phyloP scores from a whole-genome alignment of 768 basidiomycete genomes.

The Mycena amicta region DNA sequence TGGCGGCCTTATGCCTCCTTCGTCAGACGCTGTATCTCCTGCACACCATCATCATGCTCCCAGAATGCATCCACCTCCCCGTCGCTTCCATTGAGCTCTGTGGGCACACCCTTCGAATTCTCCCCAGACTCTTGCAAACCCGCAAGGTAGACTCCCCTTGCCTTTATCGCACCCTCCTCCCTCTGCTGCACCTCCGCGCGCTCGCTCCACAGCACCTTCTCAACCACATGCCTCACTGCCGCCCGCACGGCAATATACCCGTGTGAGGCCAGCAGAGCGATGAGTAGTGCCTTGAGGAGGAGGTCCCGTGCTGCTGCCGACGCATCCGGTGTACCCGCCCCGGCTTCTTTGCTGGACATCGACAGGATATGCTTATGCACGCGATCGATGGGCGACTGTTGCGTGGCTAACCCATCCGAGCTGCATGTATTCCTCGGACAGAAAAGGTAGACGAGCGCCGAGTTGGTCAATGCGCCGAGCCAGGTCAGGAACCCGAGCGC shows the following conservation, averaged over 20 bases:
- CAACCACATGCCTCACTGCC: slow-evolving; percentile 67
- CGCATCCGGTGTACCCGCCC: slow-evolving; percentile 13
- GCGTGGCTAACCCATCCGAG: slow-evolving; percentile 12
- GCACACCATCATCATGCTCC: slow-evolving; percentile 72
- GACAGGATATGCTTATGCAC: slow-evolving; percentile 33
- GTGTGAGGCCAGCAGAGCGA: slow-evolving; percentile 86
- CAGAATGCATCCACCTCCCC: slow-evolving; percentile 54
- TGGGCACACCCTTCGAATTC: slow-evolving; percentile 23
- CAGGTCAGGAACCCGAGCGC: slow-evolving; percentile 86
- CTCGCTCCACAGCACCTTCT: slow-evolving; percentile 76
- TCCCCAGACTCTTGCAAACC: slow-evolving; percentile 25
- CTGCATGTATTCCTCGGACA: slow-evolving; percentile 32
- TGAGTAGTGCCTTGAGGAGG: slow-evolving; percentile 63
- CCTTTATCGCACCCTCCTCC: slow-evolving; percentile 52
- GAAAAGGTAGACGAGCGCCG: slow-evolving; percentile 91
- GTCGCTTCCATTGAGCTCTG: too few relatives aligned
- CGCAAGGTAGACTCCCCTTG: slow-evolving; percentile 33
- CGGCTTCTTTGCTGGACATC: slow-evolving; percentile 18
- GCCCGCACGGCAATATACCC: slow-evolving; percentile 72
- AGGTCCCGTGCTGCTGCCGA: slow-evolving; percentile 49
- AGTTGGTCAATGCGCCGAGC: slow-evolving; percentile 85
- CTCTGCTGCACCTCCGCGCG: slow-evolving; percentile 66
- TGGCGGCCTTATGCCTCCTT: slow-evolving; percentile 57
- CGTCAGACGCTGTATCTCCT: slow-evolving; percentile 66
- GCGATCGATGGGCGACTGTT: slow-evolving; percentile 26